Evolutionary conservation across 2,329 filamentous ascomycete genomes (phyloP), one percentile per base, ranked within the genome.

Genomic region (Colletotrichum musae): DNA sequence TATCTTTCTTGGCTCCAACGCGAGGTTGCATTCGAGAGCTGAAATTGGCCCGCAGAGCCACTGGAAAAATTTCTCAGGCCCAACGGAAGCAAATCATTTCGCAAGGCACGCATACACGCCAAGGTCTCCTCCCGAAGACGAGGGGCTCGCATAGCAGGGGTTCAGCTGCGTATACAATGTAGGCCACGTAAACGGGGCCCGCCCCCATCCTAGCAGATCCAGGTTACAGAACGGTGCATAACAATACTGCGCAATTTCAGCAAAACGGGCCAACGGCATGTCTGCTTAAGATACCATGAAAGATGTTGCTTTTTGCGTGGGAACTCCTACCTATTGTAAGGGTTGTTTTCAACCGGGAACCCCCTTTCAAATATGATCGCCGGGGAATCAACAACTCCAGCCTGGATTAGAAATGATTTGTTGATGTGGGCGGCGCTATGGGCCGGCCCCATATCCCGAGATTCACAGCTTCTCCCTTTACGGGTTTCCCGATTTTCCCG

Each of bases 401-500:
- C 10, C 32, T 36, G 32, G 5, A 36, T 12, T 36, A 36, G 62
- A n/a, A 56, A 53, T 21, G 28, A 13, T 24, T 21, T 7, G 32
- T 43, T 47, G 41, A 36, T 12, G 18, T 58, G 16, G 32, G 58
- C 39, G 54, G 53, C 13, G 39, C 50, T 64, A 47, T 60, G 53
- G 65, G 16, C 41, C 60, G 61, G 61, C 65, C 65, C 65, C 65
- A 59, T 65, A 53, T 65, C 21, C 65, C 65, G 53, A 26, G 24
- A 3, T 54, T 39, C 18, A 36, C 16, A 57, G 32, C 24, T 36
- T 16, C 62, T 28, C 43, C 12, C 21, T 15, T n/a, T 26, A n/a
- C 21, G 24, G 43, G 12, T 45, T 43, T 15, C 15, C 41, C 41
- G 16, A 36, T 18, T 47, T 47, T 47, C 18, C 41, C 39, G 43